Evolutionary conservation across 1,284 basidiomycete genomes (phyloP).

Genomic region (Inonotus obliquus): DNA sequence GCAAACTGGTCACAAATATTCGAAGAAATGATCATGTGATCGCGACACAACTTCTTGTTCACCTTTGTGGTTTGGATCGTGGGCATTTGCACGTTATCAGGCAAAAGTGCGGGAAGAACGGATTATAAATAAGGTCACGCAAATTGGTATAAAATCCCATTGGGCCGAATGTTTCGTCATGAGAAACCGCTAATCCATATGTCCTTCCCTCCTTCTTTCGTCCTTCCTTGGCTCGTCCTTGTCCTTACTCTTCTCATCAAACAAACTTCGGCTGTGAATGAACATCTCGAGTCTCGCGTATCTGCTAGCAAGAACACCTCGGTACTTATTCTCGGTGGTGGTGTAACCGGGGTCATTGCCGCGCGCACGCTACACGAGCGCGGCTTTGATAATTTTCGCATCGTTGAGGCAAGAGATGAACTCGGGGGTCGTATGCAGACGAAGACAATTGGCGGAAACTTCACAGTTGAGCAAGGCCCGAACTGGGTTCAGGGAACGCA

Average conservation of each 20-base stretch:
- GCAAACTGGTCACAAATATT: too few relatives aligned
- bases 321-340: slow-evolving; percentile 57
- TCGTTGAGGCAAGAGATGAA: slow-evolving; percentile 55
- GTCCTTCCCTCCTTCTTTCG: background rate
- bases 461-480: slow-evolving; percentile 56
- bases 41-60: too few relatives aligned
- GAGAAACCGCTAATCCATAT: too few relatives aligned
- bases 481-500: slow-evolving; percentile 73
- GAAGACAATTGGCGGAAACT: slow-evolving; percentile 38
- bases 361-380: slow-evolving; percentile 54
- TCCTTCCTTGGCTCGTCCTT: background rate
- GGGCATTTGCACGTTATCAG: too few relatives aligned
- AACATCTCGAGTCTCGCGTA: background rate
- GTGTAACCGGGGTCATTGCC: slow-evolving; percentile 61
- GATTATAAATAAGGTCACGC: too few relatives aligned
- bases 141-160: too few relatives aligned
- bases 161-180: too few relatives aligned
- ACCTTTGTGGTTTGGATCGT: too few relatives aligned
- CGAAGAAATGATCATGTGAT: too few relatives aligned
- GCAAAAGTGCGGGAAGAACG: too few relatives aligned
- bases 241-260: background rate
- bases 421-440: slow-evolving; percentile 60
- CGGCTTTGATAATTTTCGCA: slow-evolving; percentile 55
- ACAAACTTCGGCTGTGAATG: background rate
- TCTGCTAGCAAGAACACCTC: slow-evolving; percentile 5